Conservation (phyloP, 1,284 basidiomycete species). For the Ustilago cynodontis region DNA sequence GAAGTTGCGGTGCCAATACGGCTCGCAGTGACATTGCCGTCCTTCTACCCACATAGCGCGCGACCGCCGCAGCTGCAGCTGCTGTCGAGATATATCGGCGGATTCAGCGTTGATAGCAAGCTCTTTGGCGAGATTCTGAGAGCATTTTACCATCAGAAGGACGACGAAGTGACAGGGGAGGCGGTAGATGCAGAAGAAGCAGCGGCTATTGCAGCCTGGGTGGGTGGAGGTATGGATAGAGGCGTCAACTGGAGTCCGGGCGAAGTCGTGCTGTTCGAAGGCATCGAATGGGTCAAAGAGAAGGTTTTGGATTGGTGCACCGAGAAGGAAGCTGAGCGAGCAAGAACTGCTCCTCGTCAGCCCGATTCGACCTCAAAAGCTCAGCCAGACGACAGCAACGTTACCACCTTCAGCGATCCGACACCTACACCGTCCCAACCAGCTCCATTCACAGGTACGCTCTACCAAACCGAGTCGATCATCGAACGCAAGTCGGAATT, state of each 20-base stretch:
- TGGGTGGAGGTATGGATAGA: conserved; percentile 25
- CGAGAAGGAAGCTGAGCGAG: conserved; percentile 22
- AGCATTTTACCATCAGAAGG: conserved; percentile 54
- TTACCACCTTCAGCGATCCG: conserved; percentile 3
- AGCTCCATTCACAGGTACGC: conserved; percentile 11
- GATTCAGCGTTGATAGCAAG: conserved; percentile 58
- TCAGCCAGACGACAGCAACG: neutral
- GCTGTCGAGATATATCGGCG: conserved; percentile 61
- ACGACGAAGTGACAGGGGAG: neutral
- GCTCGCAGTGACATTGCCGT: conserved; percentile 59
- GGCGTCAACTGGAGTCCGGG: conserved; percentile 56
- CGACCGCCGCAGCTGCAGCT: conserved; percentile 66
- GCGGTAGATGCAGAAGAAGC: conserved; percentile 22
- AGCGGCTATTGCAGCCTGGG: conserved; percentile 7
- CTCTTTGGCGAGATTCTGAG: conserved; percentile 66
- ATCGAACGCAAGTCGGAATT: conserved; percentile 69
- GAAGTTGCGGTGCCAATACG: conserved; percentile 45
- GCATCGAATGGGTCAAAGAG: conserved; percentile 67
- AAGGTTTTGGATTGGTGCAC: conserved; percentile 58
- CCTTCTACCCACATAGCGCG: conserved; percentile 52
- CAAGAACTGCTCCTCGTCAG: neutral
- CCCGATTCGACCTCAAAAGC: neutral
- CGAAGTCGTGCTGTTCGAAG: conserved; percentile 68
- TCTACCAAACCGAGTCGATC: conserved; percentile 61
- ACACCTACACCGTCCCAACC: neutral